Base-by-base conservation (phyloP, 306 rosid genomes). In the Arachis stenosperma region DNA sequence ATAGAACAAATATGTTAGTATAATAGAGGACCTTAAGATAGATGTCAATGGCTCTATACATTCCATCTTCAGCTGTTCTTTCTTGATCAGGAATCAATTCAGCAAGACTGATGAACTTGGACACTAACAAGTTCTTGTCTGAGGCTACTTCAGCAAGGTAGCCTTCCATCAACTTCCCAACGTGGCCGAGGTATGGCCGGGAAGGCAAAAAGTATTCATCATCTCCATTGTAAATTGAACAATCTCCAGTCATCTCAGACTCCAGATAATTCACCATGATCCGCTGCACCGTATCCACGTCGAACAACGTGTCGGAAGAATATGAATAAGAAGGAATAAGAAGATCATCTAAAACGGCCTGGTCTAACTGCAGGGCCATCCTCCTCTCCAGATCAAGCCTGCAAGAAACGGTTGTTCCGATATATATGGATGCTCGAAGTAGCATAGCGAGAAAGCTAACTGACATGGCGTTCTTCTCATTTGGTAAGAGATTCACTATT, bases 41-140 rank as follows among this genome's bases (percentile, higher is more conserved):
- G 84, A 94, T 94, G 74, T 94, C 98, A 64, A 91, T 74, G 81
- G 98, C 96, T 73, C 98, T 84, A 48, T 94, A 94, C 82, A 89
- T 86, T 56, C 95, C 96, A 85, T 91, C 99, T 73, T 90, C 96
- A 12, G 87, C 82, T 61, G 79, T 73, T 87, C 86, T 90, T 27
- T 93, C 73, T 70, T 85, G 90, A 71, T 94, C 90, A 15, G 99
- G 99, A 75, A 94, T 82, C 22, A 91, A 82, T 81, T 91, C 96
- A 54, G 86, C 96, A 61, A 91, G 79, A 71, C 72, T 69, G 29
- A 75, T 77, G 82, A 94, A 90, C 71, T 84, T 91, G 9, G 95
- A 17, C 43, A 90, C 85, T 11, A 84, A 64, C 74, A 94, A 71
- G 69, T 91, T 88, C 30, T 90, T 77, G 56, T 94, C 96, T 0